These are phyloP conservation scores for Neurospora sp. DNA, from an alignment of 495 filamentous ascomycete species.

Conservation along the genomic window DNA sequence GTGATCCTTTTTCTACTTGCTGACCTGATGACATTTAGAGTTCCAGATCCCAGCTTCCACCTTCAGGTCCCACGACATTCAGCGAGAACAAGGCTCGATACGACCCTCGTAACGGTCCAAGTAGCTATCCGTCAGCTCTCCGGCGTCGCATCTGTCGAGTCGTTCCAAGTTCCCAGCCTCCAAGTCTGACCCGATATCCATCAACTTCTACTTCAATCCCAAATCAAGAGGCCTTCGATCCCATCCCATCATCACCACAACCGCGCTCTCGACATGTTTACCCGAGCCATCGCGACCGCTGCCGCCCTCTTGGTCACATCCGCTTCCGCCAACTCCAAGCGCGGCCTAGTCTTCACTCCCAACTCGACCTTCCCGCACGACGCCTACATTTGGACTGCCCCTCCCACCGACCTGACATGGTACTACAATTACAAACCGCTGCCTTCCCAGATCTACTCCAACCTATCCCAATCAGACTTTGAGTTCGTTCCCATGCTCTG, in stretches of 20 bases:
- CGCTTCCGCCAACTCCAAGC: conserved; percentile 45
- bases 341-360: conserved; percentile 59
- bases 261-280: not conserved
- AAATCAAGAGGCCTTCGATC: not conserved
- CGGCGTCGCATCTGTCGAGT: not conserved
- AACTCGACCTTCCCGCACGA: conserved; percentile 40
- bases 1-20: not conserved
- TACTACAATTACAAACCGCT: conserved; percentile 65
- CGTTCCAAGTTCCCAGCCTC: not conserved
- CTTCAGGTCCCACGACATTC: not conserved
- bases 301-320: conserved; percentile 3
- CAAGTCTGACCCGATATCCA: not conserved
- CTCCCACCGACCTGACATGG: conserved; percentile 55
- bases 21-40: not conserved
- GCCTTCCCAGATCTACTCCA: conserved; percentile 41
- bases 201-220: not conserved
- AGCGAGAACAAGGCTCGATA: not conserved
- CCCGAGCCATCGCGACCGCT: conserved; percentile 2
- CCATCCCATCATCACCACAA: not conserved
- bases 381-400: conserved; percentile 47
- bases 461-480: conserved; percentile 36
- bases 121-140: not conserved
- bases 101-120: not conserved
- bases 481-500: conserved; percentile 79
- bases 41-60: not conserved